Base-by-base conservation (phyloP, 257 asterid species). In the Solanum pinnatisectum region DNA sequence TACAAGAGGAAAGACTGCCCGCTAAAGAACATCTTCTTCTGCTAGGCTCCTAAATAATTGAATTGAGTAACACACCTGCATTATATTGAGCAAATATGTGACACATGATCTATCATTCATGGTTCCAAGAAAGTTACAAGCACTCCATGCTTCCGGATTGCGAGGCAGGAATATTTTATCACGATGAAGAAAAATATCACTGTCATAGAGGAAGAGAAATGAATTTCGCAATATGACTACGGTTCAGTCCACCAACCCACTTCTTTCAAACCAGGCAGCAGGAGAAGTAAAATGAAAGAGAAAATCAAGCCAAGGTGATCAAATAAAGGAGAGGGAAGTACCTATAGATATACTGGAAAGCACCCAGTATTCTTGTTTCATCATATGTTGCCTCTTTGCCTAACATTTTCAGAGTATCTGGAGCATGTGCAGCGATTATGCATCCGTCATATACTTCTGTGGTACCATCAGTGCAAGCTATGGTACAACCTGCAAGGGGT, bases 341-440 rank as follows among this genome's bases (percentile, higher is more conserved):
- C 99, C 98, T 96, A 79, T 93, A 90, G 76, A 95, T 95, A 52
- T 96, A 96, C 84, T 94, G 98, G 89, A 95, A 95, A 86, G 98
- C 99, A 35, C 98, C 97, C 10, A 96, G 96, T 78, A 93, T 92
- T 90, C 95, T 91, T 77, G 25, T 37, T 93, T 96, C 99, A 70
- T 95, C 95, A 18, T 70, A 90, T 27, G 98, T 94, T 20, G 96
- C 98, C 88, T 93, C 88, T 27, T 93, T 81, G 49, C 99, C 98
- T 71, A 95, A 88, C 93, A 96, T 91, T 42, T 90, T 90, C 52
- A 96, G 89, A 63, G 98, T 94, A 91, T 96, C 94, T 7, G 98
- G 98, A 73, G 98, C 98, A 87, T 94, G 98, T 39, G 96, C 90
- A 89, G 94, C 95, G 20, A 96, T 89, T 86, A 96, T 92, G 93